Evolutionary conservation across 345 rosid genomes (phyloP), one percentile per base, ranked within the genome.

Genomic region (Citrus cavaleriei): DNA sequence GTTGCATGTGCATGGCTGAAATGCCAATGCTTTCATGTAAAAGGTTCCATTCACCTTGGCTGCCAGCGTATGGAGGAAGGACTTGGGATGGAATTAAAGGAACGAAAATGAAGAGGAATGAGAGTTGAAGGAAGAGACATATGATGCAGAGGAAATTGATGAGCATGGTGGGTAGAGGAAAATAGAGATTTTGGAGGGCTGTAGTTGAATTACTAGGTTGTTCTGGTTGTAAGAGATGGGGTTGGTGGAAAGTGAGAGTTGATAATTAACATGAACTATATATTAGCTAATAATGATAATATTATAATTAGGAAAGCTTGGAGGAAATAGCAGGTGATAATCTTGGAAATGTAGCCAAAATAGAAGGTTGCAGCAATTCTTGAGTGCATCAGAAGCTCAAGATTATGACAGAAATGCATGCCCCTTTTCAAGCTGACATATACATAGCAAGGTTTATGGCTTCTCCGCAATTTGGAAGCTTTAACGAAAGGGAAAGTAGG

Each of bases 1-100:
- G 93, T 2, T 93, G 98, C 97, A 95, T 95, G 81, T 93, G 98
- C 98, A 95, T 95, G 55, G 95, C 95, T 1, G 98, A 90, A 51
- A 95, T 82, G 79, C 98, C 98, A 66, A 90, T 70, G 79, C 88
- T 92, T n/a, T 76, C 81, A 10, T 85, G 93, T 70, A 95, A 80
- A 7, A 89, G 89, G 25, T 76, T 79, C 96, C 98, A 93, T 62
- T 78, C 62, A 54, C 90, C 90, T 61, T 71, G 74, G 42, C 24
- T 61, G 71, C 75, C 81, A 4, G 32, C 3, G 58, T 18, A 49
- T 5, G 83, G 9, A 0, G 78, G 70, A 6, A 25, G 58, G 42
- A 32, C 0, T 49, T 78, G 78, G 40, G 85, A 46, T 2, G 14
- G 2, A 25, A 16, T 58, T 8, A 59, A 14, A 64, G 72, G 37